phyloP scores from a whole-genome alignment of 2,329 filamentous ascomycete species.

The Aureobasidium vineae region DNA sequence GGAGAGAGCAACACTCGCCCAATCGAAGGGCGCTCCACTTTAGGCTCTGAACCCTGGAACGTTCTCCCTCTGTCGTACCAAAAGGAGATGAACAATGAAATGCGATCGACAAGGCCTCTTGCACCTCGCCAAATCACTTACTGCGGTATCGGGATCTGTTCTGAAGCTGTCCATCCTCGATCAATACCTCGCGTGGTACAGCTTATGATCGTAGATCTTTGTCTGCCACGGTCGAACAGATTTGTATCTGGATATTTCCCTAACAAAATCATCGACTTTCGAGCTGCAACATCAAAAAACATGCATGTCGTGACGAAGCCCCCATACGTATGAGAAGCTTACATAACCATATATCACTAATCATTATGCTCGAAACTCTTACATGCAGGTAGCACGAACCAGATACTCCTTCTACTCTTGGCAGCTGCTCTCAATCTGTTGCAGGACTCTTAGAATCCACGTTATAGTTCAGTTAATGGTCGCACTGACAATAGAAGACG shows the following conservation, averaged over 20 bases:
- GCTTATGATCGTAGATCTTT: not conserved
- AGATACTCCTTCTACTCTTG: not conserved
- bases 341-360: not conserved
- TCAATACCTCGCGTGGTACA: not conserved
- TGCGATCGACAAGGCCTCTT: not conserved
- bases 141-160: not conserved
- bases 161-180: not conserved
- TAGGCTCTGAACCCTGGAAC: no score
- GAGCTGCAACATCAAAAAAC: not conserved
- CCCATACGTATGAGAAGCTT: not conserved
- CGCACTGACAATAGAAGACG: not conserved
- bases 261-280: not conserved
- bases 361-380: not conserved
- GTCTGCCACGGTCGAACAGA: not conserved
- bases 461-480: not conserved
- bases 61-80: not conserved
- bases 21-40: not conserved
- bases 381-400: not conserved
- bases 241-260: no score
- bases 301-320: not conserved
- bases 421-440: not conserved
- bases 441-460: not conserved
- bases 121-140: not conserved
- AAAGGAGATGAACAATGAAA: constrained; percentile 6
- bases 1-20: not conserved